Evolutionary conservation across 345 rosid genomes (phyloP), one percentile per base, ranked within the genome.

Genomic region (Salix dunnii): DNA sequence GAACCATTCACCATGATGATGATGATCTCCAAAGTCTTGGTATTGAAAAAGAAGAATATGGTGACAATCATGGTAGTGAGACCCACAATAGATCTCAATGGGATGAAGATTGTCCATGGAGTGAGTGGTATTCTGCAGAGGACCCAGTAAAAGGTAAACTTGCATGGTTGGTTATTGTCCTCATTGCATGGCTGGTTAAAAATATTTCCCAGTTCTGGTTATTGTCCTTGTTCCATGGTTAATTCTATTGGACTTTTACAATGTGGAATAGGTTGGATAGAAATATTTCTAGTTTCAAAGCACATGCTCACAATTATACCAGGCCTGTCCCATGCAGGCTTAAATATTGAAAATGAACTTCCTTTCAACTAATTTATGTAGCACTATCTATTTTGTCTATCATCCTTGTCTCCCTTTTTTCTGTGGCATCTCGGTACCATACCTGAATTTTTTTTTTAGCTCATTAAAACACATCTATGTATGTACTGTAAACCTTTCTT

Each of bases 51-150:
- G 73, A 74, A 79, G 95, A 90, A 78, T 71, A 82, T 80, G 82
- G 63, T 31, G 90, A 76, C 75, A 83, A 79, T 78, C 64, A 76
- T 76, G 84, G 80, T 70, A 81, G 78, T 80, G 94, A 87, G 68
- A 82, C 83, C 53, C 90, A 69, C 58, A 86, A 63, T 77, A 90
- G 82, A 74, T 82, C 86, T 48, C 94, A 88, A 18, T 93, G 98
- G 99, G 99, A 96, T 86, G 98, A 92, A 81, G 97, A 89, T 83
- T 96, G 97, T 79, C 98, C 99, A 77, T 96, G 99, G 98, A 93
- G 94, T 78, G 97, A 92, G 87, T 93, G 99, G 99, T 93, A 92
- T 84, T 93, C 97, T 77, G 92, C 97, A 6, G 99, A 93, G 88
- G 93, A 96, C 85, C 97, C 92, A 17, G 78, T 96, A 62, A 87